A percentile compares a stretch with the other conserved stretches of the same genome.
Evolutionary conservation across 2,329 filamentous ascomycete species (phyloP).

Genomic region (Akanthomyces muscarius): DNA sequence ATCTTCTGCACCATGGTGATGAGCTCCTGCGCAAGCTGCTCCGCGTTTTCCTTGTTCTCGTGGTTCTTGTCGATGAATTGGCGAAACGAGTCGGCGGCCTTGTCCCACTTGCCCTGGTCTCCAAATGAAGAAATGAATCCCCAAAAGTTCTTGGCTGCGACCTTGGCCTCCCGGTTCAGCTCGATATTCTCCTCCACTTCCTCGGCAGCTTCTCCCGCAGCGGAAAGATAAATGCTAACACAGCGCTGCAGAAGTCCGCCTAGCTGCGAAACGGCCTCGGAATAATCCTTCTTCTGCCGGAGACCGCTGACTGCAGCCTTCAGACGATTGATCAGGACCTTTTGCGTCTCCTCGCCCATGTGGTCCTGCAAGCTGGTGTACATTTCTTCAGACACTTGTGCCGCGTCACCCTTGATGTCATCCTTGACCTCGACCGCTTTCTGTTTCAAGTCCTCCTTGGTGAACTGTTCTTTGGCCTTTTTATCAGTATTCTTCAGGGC

Average conservation of each 20-base stretch:
- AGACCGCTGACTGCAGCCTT: constrained; percentile 73
- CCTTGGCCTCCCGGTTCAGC: constrained; percentile 69
- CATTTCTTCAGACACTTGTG: constrained; percentile 55
- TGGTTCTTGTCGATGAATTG: constrained; percentile 65
- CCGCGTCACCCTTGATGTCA: constrained; percentile 49
- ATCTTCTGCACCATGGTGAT: constrained; percentile 74
- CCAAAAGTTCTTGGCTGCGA: constrained; percentile 78
- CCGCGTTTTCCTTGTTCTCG: constrained; percentile 75
- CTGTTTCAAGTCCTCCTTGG: constrained; percentile 60
- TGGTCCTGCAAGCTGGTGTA: constrained; percentile 71
- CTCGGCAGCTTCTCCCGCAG: constrained; percentile 61
- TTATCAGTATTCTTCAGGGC: constrained; percentile 17
- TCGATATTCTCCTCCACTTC: constrained; percentile 67
- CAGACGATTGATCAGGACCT: constrained; percentile 69
- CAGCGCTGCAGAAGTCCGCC: constrained; percentile 74
- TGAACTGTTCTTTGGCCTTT: constrained; percentile 36
- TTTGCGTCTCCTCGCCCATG: constrained; percentile 65
- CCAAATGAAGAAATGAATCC: constrained; percentile 75
- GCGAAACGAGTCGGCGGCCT: constrained; percentile 64
- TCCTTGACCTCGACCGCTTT: constrained; percentile 53
- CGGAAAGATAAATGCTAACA: constrained; percentile 70
- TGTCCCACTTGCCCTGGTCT: constrained; percentile 68
- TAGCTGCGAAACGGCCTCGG: constrained; percentile 77
- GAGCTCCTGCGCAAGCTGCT: constrained; percentile 68
- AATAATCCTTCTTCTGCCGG: constrained; percentile 74